Base-by-base conservation (phyloP, 2,329 filamentous ascomycete genomes). In the Xylariaceae sp. region DNA sequence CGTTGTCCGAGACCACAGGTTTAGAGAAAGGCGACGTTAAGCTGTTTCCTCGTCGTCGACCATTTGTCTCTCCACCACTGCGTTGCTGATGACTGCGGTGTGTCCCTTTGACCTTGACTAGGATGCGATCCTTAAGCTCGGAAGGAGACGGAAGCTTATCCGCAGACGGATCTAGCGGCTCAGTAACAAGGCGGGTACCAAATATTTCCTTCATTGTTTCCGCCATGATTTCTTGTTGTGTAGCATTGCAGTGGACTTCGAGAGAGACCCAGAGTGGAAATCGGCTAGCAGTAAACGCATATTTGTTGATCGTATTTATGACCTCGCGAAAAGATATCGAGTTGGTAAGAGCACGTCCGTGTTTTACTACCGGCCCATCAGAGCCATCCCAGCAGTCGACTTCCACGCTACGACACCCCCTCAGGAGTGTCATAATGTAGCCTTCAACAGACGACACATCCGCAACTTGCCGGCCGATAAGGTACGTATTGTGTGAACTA, bases 331-430 rank as follows among this genome's bases (percentile, higher is more conserved):
- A 99, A 30, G 89, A 85, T 50, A 97, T 92, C 53, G 89, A 87
- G 10, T 86, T 93, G 0, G 94, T 97, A 72, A 95, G 81, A 0
- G 92, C 96, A 53, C 87, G 86, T 20, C 94, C 94, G 65, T 99
- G 94, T 57, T 91, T 92, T 26, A 99, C 94, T 47, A 92, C 85
- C 1, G 94, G 94, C 32, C 91, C 91, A 68, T 96, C 88, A 46
- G 84, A 82, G 13, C 94, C 94, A 72, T 99, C 92, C 94, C 94
- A 99, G 73, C 93, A 97, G 73, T 99, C 94, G 46, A 99, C 91
- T 74, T 99, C 94, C 39, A 99, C 87, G 71, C 94, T 97, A 43
- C 94, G 89, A 70, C 94, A 99, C 7, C 92, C 92, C 55, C 90
- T 88, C 59, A 90, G 86, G 6, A 99, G 81, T 3, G 92, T 91